Conservation (phyloP, 805 yeast genomes). For the Yarrowia sp. region DNA sequence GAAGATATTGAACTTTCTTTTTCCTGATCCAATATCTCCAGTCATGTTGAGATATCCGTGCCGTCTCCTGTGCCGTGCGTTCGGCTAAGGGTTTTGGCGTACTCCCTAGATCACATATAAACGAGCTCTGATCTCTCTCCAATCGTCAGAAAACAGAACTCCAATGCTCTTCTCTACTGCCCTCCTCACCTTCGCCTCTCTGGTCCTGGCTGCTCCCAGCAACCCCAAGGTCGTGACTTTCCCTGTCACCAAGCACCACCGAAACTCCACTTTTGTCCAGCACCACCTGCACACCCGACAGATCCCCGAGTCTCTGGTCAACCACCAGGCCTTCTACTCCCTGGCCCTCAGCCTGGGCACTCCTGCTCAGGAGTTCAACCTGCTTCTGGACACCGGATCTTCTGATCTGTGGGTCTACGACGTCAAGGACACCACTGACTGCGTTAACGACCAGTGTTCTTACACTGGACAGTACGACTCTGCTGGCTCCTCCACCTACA, state of each 20-base stretch:
- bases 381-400: constrained; percentile 68
- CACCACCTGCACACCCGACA: neutral
- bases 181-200: neutral
- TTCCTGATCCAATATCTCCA: neutral
- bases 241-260: constrained; percentile 9
- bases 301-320: neutral
- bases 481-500: constrained; percentile 29
- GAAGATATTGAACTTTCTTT: neutral
- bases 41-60: neutral
- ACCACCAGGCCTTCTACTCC: constrained; percentile 28
- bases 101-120: too few relatives aligned
- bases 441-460: neutral
- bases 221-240: neutral
- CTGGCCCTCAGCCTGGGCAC: constrained; percentile 50
- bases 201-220: neutral
- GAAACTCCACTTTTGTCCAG: neutral
- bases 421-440: neutral
- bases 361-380: constrained; percentile 50
- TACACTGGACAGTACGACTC: neutral
- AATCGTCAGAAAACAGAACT: neutral
- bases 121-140: neutral
- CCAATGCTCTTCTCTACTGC: neutral
- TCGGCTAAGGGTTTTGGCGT: too few relatives aligned
- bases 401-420: constrained; percentile 61
- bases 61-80: too few relatives aligned